phyloP scores from a whole-genome alignment of 1,139 yeast genomes.

The Pichia sp. region DNA sequence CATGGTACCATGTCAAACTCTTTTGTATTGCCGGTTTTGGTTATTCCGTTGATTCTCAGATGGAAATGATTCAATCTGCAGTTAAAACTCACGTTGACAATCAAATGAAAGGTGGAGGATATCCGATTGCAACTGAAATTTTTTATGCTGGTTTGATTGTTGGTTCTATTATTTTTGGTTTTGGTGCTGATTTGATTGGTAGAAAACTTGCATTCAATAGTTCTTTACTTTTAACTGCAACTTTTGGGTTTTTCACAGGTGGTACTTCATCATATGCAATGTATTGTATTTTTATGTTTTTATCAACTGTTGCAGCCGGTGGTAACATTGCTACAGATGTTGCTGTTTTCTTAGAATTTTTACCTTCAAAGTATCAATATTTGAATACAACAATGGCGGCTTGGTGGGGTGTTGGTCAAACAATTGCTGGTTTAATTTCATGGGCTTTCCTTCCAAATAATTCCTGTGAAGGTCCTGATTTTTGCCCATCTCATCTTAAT shows the following conservation, averaged over 20 bases:
- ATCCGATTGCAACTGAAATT: slow-evolving; percentile 33
- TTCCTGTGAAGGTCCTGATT: slow-evolving; percentile 37
- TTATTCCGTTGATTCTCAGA: slow-evolving; percentile 56
- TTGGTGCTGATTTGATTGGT: slow-evolving; percentile 55
- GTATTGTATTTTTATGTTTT: slow-evolving; percentile 44
- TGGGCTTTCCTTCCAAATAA: slow-evolving; percentile 51
- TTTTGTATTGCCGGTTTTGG: slow-evolving; percentile 54
- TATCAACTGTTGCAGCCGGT: slow-evolving; percentile 46
- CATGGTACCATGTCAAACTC: slow-evolving; percentile 41
- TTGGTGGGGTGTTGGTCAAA: slow-evolving; percentile 62
- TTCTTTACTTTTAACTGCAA: slow-evolving; percentile 44
- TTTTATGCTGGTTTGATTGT: slow-evolving; percentile 42
- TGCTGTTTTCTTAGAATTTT: slow-evolving; percentile 51
- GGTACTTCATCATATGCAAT: slow-evolving; percentile 38
- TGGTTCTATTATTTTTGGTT: slow-evolving; percentile 55
- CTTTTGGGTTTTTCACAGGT: slow-evolving; percentile 47
- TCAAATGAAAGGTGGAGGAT: slow-evolving; percentile 31
- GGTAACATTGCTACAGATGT: slow-evolving; percentile 60
- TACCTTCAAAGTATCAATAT: slow-evolving; percentile 50
- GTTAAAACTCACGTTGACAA: slow-evolving; percentile 37
- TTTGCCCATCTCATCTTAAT: slow-evolving; percentile 42
- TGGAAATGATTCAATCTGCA: slow-evolving; percentile 41
- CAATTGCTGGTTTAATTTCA: slow-evolving; percentile 46
- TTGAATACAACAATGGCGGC: slow-evolving; percentile 50
- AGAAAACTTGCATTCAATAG: slow-evolving; percentile 50